Evolutionary conservation across 768 basidiomycete genomes (phyloP).

Genomic region (Mycena chlorophos): DNA sequence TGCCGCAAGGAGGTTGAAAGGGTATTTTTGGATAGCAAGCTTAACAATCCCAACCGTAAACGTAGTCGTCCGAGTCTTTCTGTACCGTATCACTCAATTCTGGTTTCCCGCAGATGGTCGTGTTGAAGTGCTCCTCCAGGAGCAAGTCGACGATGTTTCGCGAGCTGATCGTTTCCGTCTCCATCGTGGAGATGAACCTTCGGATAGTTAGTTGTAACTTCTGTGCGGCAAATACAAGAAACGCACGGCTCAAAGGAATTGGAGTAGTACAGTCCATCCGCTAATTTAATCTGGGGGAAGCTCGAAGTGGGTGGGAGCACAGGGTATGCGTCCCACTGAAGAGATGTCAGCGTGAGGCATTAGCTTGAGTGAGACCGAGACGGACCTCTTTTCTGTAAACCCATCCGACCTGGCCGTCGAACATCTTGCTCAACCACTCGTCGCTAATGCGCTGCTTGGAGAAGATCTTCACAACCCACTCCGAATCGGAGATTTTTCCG

Average conservation of each 20-base stretch:
- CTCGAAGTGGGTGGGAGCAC: constrained; percentile 60
- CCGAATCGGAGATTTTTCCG: constrained; percentile 51
- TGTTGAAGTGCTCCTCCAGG: constrained; percentile 68
- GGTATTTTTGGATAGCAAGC: too few relatives aligned
- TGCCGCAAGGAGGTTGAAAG: neutral
- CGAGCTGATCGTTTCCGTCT: constrained; percentile 83
- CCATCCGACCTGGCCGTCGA: constrained; percentile 74
- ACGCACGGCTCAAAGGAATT: constrained; percentile 84
- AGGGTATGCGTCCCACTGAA: constrained; percentile 81
- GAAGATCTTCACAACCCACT: constrained; percentile 88
- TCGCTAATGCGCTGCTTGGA: constrained; percentile 65
- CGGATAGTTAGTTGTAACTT: constrained; percentile 3
- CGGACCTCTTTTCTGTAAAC: constrained; percentile 74
- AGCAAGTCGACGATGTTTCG: constrained; percentile 83
- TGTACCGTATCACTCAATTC: constrained; percentile 1
- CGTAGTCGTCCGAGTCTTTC: constrained; percentile 40
- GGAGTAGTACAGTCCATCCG: constrained; percentile 82
- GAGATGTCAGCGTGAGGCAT: neutral
- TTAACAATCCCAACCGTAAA: constrained; percentile 80
- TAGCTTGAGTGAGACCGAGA: constrained; percentile 3
- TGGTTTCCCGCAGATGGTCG: constrained; percentile 59
- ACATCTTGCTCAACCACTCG: constrained; percentile 66
- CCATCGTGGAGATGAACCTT: constrained; percentile 92
- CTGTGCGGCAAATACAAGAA: neutral
- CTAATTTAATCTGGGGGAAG: constrained; percentile 80